phyloP scores from a whole-genome alignment of 768 basidiomycete genomes.

The Punctularia strigosozonata region DNA sequence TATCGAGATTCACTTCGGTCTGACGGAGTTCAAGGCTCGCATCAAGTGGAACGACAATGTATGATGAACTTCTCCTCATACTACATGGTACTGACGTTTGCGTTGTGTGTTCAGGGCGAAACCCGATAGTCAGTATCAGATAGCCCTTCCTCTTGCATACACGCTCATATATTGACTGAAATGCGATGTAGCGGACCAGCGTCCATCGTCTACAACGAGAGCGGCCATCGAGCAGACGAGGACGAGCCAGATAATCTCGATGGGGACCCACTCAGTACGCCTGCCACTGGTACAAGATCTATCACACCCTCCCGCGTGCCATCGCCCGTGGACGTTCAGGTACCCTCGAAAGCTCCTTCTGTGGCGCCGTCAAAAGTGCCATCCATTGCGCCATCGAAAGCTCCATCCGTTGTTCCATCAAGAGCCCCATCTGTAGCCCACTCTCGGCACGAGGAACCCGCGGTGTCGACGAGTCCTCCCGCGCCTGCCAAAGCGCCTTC shows the following conservation, averaged over 20 bases:
- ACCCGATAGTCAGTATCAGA: slow-evolving; percentile 54
- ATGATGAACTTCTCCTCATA: slow-evolving; percentile 8
- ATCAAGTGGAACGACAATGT: slow-evolving; percentile 80
- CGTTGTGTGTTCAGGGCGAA: slow-evolving; percentile 33
- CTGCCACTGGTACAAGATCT: slow-evolving; percentile 37
- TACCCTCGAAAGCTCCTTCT: slow-evolving; percentile 4
- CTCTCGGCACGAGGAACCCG: too few species aligned
- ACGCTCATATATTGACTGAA: slow-evolving; percentile 1
- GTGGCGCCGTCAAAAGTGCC: slow-evolving; percentile 5
- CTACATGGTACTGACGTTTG: slow-evolving; percentile 2
- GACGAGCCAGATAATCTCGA: slow-evolving; percentile 60
- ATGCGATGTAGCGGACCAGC: slow-evolving; percentile 49
- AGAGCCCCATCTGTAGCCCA: background rate
- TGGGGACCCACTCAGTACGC: slow-evolving; percentile 42
- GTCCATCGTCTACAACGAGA: slow-evolving; percentile 72
- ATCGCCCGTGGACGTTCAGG: slow-evolving; percentile 10
- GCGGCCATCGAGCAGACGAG: slow-evolving; percentile 62
- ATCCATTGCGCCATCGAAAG: background rate
- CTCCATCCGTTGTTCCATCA: background rate
- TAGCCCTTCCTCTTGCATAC: background rate
- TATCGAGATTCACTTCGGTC: slow-evolving; percentile 72
- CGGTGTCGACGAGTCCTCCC: too few species aligned
- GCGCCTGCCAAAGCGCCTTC: background rate
- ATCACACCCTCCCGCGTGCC: slow-evolving; percentile 41
- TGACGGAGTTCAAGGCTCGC: slow-evolving; percentile 73